Evolutionary conservation across 2,329 filamentous ascomycete species (phyloP).

Genomic region (Ophiostoma australiae): DNA sequence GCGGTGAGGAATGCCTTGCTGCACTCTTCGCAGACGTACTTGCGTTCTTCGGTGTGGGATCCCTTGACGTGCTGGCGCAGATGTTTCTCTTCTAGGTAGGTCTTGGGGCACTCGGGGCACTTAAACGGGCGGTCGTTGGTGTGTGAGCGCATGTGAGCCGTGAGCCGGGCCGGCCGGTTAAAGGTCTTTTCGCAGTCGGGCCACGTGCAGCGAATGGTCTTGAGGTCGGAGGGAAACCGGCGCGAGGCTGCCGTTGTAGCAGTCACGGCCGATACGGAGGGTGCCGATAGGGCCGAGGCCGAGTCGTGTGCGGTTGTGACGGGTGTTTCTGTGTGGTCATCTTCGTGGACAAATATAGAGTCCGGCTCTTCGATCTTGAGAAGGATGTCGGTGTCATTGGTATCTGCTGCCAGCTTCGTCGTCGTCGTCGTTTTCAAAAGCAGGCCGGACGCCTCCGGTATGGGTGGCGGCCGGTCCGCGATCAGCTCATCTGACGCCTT

Average conservation of each 20-base stretch:
- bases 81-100: slow-evolving; percentile 82
- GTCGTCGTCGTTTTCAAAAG: neutral
- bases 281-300: slow-evolving; percentile 24
- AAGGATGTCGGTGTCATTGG: neutral
- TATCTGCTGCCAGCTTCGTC: neutral
- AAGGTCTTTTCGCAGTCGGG: slow-evolving; percentile 75
- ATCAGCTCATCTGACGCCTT: slow-evolving; percentile 25
- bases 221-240: slow-evolving; percentile 63
- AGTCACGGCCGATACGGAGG: slow-evolving; percentile 4
- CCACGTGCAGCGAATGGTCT: slow-evolving; percentile 71
- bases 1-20: slow-evolving; percentile 76
- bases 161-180: slow-evolving; percentile 76
- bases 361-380: slow-evolving; percentile 17
- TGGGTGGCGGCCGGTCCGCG: slow-evolving; percentile 5
- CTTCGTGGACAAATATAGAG: slow-evolving; percentile 2
- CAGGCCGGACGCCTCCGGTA: neutral
- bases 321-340: neutral
- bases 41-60: slow-evolving; percentile 66
- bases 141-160: slow-evolving; percentile 77
- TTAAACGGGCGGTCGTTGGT: slow-evolving; percentile 76
- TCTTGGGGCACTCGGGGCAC: slow-evolving; percentile 73
- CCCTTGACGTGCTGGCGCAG: slow-evolving; percentile 80
- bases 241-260: slow-evolving; percentile 20
- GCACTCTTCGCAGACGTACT: slow-evolving; percentile 71
- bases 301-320: slow-evolving; percentile 19